These are phyloP conservation scores for Kluyveromyces sp. DNA, from an alignment of 1,139 yeast species.

Conservation along the genomic window DNA sequence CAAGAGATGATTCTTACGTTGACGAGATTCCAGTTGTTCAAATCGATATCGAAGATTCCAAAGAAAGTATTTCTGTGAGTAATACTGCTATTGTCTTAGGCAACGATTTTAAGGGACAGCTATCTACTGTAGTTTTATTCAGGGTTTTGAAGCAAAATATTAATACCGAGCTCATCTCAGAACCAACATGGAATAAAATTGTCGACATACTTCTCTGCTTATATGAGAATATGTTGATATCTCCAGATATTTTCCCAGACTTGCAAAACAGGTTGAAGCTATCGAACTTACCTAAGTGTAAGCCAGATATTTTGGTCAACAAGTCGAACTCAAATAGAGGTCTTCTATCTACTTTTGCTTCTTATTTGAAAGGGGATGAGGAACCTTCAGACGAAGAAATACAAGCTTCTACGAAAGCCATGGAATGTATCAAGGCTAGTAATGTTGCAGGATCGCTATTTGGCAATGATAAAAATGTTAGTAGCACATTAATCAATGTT, in stretches of 20 bases:
- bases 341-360: slow-evolving; percentile 79
- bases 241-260: slow-evolving; percentile 58
- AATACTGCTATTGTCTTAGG: slow-evolving; percentile 82
- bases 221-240: slow-evolving; percentile 64
- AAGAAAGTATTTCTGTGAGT: slow-evolving; percentile 62
- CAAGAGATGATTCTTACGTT: slow-evolving; percentile 5
- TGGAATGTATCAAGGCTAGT: slow-evolving; percentile 73
- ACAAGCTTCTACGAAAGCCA: slow-evolving; percentile 72
- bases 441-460: slow-evolving; percentile 36
- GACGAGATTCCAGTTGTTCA: slow-evolving; percentile 33
- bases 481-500: slow-evolving; percentile 26
- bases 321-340: slow-evolving; percentile 62
- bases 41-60: slow-evolving; percentile 39
- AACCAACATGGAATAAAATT: slow-evolving; percentile 51
- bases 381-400: slow-evolving; percentile 93
- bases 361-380: slow-evolving; percentile 87
- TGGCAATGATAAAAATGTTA: slow-evolving; percentile 22
- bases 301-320: slow-evolving; percentile 57
- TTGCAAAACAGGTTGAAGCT: slow-evolving; percentile 51
- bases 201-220: slow-evolving; percentile 55
- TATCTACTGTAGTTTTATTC: slow-evolving; percentile 79
- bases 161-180: slow-evolving; percentile 21
- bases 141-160: slow-evolving; percentile 59
- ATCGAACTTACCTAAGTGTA: slow-evolving; percentile 49
- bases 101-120: slow-evolving; percentile 82